Percentiles rank a stretch among this genome's conserved stretches.
Evolutionary conservation across 176 grass and related monocot species (phyloP).

Genomic region (Eleusine indica): DNA sequence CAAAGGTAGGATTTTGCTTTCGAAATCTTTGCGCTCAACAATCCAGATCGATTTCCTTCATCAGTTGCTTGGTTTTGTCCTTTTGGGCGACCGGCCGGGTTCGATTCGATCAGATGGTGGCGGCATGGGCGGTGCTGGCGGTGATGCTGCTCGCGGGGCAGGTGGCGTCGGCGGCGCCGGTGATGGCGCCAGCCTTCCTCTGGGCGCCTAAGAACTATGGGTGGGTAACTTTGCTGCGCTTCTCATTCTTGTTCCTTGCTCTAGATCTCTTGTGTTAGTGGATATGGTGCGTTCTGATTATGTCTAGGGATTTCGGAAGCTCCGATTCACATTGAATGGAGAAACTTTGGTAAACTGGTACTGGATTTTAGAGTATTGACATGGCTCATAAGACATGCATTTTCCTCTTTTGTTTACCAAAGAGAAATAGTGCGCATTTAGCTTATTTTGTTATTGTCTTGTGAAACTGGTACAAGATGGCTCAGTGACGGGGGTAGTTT

Average conservation of each 20-base stretch:
- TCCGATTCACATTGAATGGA: background rate
- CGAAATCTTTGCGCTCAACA: background rate
- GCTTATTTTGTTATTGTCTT: background rate
- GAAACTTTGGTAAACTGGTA: background rate
- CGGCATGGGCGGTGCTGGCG: conserved; percentile 35
- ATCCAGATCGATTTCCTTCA: background rate
- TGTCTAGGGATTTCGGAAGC: background rate
- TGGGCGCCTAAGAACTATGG: conserved; percentile 73
- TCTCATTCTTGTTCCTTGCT: background rate
- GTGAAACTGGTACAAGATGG: background rate
- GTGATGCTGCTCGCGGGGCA: conserved; percentile 33
- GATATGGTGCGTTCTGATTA: background rate
- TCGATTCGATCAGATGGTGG: conserved; percentile 45
- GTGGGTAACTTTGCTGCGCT: conserved; percentile 41
- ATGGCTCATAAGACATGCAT: background rate
- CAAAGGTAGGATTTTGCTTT: conserved; percentile 36
- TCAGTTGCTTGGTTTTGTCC: background rate
- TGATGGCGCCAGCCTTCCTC: conserved; percentile 69
- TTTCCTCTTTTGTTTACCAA: background rate
- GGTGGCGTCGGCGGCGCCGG: conserved; percentile 10
- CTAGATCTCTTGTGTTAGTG: background rate
- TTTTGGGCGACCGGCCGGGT: background rate
- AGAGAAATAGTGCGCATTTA: background rate
- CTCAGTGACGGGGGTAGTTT: background rate
- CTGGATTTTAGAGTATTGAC: background rate